phyloP scores from a whole-genome alignment of 2,329 filamentous ascomycete species.

The Pyricularia sp. region DNA sequence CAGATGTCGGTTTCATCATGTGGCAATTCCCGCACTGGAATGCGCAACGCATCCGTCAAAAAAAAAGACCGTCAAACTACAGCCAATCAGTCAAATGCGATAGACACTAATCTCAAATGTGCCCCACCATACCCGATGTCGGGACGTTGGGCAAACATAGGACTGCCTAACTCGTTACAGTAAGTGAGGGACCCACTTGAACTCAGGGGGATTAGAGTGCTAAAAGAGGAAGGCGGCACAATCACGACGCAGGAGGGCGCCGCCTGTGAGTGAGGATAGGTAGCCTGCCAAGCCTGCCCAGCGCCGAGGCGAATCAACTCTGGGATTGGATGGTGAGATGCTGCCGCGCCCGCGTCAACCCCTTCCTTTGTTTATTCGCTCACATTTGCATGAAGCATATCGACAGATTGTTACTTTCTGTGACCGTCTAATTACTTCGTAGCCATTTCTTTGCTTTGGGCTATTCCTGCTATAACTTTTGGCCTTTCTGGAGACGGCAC shows the following conservation, averaged over 20 bases:
- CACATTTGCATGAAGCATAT: not conserved
- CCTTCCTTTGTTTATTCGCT: not conserved
- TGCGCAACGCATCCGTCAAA: not conserved
- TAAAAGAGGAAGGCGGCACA: not conserved
- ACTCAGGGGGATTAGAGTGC: not conserved
- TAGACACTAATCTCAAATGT: not conserved
- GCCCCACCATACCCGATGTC: not conserved
- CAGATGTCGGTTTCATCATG: not conserved
- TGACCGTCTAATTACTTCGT: not conserved
- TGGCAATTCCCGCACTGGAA: not conserved
- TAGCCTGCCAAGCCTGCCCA: not conserved
- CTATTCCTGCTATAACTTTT: not conserved
- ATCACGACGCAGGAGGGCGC: not conserved
- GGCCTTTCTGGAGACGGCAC: not conserved
- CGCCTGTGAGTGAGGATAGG: not conserved
- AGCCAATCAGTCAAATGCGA: not conserved
- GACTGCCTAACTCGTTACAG: not conserved
- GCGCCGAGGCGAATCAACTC: not conserved
- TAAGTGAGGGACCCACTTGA: not conserved
- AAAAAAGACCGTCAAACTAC: not conserved
- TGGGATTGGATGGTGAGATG: not conserved
- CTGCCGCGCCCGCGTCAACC: not conserved
- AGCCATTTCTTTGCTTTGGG: not conserved
- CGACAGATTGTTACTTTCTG: not conserved
- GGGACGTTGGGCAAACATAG: not conserved